Evolutionary conservation across 495 filamentous ascomycete species (phyloP).

Genomic region (Trypethelium eluteriae): DNA sequence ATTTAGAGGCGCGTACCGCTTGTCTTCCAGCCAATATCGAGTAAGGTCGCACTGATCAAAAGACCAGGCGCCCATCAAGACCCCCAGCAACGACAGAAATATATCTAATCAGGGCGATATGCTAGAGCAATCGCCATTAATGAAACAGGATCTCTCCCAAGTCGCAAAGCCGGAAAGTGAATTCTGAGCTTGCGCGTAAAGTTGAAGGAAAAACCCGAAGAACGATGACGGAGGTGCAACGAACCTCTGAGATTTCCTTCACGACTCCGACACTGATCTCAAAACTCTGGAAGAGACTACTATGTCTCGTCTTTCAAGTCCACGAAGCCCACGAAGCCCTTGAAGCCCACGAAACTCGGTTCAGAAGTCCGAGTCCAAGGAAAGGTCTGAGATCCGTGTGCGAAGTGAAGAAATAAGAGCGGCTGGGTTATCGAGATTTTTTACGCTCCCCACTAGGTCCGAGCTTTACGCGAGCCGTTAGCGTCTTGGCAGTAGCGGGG

Average conservation of each 20-base stretch:
- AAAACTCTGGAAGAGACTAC: slow-evolving; percentile 3
- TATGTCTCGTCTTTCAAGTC: not conserved
- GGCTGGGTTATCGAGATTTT: not conserved
- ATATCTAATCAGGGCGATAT: not conserved
- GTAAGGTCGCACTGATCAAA: not conserved
- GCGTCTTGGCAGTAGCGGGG: not conserved
- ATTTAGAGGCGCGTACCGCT: no score
- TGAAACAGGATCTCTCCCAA: not conserved
- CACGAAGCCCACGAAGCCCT: not conserved
- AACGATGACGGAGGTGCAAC: slow-evolving; percentile 18
- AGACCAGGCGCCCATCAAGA: not conserved
- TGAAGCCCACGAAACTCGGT: not conserved
- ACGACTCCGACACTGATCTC: not conserved
- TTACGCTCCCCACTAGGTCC: not conserved
- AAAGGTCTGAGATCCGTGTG: not conserved
- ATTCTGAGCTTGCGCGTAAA: not conserved
- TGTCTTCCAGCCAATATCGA: no score
- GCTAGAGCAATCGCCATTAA: slow-evolving; percentile 13
- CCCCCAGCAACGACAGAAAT: not conserved
- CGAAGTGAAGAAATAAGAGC: not conserved
- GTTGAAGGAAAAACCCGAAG: not conserved
- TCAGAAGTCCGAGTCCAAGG: not conserved
- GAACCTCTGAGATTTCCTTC: slow-evolving; percentile 21
- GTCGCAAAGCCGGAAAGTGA: not conserved
- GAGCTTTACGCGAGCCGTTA: not conserved